These are phyloP conservation scores for Cladophialophora chaetospira DNA, from an alignment of 2,329 filamentous ascomycete species.

Conservation along the genomic window DNA sequence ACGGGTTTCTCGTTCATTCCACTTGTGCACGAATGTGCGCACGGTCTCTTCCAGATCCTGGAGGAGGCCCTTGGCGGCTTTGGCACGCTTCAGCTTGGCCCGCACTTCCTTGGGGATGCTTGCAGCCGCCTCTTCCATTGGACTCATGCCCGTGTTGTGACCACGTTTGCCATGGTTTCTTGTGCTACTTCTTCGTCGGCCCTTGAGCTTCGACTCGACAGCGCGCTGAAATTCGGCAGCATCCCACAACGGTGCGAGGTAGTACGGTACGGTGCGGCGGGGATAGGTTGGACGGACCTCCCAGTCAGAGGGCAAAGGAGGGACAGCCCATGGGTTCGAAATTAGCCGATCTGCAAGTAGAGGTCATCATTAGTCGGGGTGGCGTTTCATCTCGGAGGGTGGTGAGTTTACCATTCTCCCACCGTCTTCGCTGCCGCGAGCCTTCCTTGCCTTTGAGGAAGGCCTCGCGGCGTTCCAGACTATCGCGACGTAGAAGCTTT, in stretches of 20 bases:
- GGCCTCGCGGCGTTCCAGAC: constrained; percentile 68
- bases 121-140: constrained; percentile 34
- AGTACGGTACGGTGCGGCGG: constrained; percentile 76
- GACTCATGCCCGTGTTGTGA: constrained; percentile 39
- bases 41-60: constrained; percentile 85
- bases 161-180: constrained; percentile 43
- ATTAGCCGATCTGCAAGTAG: constrained; percentile 72
- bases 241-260: constrained; percentile 85
- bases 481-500: constrained; percentile 61
- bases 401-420: constrained; percentile 79
- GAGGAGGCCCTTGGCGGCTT: constrained; percentile 76
- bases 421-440: constrained; percentile 78
- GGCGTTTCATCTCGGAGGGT: neutral
- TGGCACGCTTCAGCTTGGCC: constrained; percentile 75
- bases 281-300: constrained; percentile 78
- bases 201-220: constrained; percentile 42
- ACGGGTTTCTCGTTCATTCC: constrained; percentile 56
- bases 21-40: constrained; percentile 68
- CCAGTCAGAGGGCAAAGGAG: constrained; percentile 82
- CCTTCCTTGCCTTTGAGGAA: constrained; percentile 89
- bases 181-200: constrained; percentile 35
- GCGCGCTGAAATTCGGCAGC: constrained; percentile 48
- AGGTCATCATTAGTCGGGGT: constrained; percentile 12
- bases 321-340: constrained; percentile 81
- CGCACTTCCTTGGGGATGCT: constrained; percentile 78